A percentile compares a stretch with the other conserved stretches of the same genome.
phyloP scores from a whole-genome alignment of 352 stramenopile species.

The Globisporangium mamillatum region DNA sequence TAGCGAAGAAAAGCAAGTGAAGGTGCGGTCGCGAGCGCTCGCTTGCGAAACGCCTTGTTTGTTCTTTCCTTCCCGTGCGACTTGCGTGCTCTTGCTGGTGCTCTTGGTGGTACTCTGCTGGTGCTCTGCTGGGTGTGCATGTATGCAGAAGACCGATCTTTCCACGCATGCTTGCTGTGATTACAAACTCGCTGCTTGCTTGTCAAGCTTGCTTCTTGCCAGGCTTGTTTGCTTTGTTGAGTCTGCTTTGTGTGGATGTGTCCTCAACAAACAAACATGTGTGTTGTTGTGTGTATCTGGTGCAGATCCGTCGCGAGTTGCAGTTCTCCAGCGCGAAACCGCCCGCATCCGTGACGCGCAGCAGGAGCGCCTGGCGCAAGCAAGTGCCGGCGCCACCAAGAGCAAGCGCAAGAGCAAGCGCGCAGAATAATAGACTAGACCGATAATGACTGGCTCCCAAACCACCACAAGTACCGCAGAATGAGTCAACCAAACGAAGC shows the following conservation, averaged over 20 bases:
- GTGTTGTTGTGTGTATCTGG: constrained; percentile 8
- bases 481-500: too few relatives aligned
- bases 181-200: not conserved
- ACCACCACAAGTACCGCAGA: not conserved
- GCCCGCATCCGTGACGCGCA: constrained; percentile 53
- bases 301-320: constrained; percentile 53
- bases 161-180: constrained; percentile 3
- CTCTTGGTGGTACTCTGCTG: constrained; percentile 8
- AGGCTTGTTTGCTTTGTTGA: not conserved
- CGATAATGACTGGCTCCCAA: not conserved
- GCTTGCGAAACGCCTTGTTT: not conserved
- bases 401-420: constrained; percentile 17
- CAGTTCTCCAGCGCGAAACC: constrained; percentile 52
- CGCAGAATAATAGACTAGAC: not conserved
- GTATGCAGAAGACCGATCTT: not conserved
- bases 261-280: not conserved
- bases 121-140: constrained; percentile 6
- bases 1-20: not conserved
- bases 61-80: not conserved
- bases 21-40: constrained; percentile 8
- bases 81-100: not conserved
- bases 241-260: not conserved
- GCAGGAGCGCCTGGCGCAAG: constrained; percentile 30
- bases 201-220: too few relatives aligned
- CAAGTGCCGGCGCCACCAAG: constrained; percentile 15